Evolutionary conservation across 192 early-diverging fungal species (phyloP).

Genomic region (Podochytrium sp.): DNA sequence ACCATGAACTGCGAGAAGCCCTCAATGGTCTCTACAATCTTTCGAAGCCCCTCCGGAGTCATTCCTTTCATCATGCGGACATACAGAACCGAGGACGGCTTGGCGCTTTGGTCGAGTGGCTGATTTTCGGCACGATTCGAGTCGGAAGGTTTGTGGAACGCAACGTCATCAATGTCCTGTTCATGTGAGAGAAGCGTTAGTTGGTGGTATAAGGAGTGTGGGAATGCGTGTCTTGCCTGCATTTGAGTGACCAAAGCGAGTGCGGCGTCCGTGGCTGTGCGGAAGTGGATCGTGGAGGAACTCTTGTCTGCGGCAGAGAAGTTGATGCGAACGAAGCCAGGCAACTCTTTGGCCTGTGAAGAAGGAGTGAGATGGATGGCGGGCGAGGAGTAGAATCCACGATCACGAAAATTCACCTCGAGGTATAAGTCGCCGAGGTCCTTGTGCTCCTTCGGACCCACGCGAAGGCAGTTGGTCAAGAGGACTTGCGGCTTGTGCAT

Average conservation of each 20-base stretch:
- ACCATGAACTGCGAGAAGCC: constrained; percentile 10
- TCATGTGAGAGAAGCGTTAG: too few species aligned
- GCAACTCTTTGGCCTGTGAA: constrained; percentile 14
- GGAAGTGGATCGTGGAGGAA: constrained; percentile 21
- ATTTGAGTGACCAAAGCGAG: constrained; percentile 7
- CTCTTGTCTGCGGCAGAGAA: constrained; percentile 16
- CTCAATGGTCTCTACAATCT: constrained; percentile 10
- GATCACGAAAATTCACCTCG: constrained; percentile 1
- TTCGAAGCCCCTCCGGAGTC: background rate
- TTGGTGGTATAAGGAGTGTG: too few species aligned
- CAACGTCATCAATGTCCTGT: background rate
- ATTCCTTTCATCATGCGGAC: constrained; percentile 31
- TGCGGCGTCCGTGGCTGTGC: background rate
- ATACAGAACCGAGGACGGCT: constrained; percentile 18
- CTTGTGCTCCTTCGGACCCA: background rate
- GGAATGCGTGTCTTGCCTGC: too few species aligned
- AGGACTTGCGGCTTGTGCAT: background rate
- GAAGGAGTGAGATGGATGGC: background rate
- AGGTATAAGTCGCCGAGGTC: constrained; percentile 19
- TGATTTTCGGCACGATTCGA: background rate
- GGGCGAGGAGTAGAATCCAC: background rate
- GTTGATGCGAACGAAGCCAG: constrained; percentile 27
- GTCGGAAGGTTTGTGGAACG: background rate
- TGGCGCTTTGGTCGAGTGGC: constrained; percentile 14
- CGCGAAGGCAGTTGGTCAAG: constrained; percentile 20